These are phyloP conservation scores for Chaetomium globosum DNA, from an alignment of 2,329 filamentous ascomycete genomes.

Conservation along the genomic window DNA sequence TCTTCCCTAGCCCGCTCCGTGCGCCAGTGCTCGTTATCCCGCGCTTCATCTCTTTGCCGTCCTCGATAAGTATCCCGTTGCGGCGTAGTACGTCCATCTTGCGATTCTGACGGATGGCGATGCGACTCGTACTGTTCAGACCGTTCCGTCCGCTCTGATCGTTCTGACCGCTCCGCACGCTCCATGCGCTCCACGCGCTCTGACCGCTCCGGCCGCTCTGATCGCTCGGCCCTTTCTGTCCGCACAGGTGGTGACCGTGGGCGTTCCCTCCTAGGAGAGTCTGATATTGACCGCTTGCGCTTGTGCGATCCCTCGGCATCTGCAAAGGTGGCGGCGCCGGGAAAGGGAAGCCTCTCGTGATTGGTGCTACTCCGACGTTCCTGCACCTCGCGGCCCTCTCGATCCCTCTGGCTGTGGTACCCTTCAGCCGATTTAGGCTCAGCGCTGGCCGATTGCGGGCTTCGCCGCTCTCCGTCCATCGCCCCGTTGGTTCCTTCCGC, in stretches of 20 bases:
- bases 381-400: constrained; percentile 40
- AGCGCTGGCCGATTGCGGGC: constrained; percentile 32
- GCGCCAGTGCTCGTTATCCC: constrained; percentile 54
- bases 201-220: neutral
- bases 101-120: constrained; percentile 37
- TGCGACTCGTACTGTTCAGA: constrained; percentile 31
- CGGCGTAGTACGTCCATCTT: constrained; percentile 49
- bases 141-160: constrained; percentile 24
- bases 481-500: constrained; percentile 44
- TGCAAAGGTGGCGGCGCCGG: constrained; percentile 45
- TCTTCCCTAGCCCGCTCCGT: constrained; percentile 53
- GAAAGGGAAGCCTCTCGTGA: constrained; percentile 49
- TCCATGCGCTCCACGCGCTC: constrained; percentile 11
- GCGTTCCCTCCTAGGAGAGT: constrained; percentile 51
- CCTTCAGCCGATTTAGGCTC: constrained; percentile 39
- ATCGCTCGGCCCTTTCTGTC: constrained; percentile 17
- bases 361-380: constrained; percentile 45
- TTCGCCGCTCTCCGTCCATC: constrained; percentile 38
- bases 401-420: constrained; percentile 40
- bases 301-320: constrained; percentile 59
- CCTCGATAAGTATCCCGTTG: constrained; percentile 42
- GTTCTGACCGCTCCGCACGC: constrained; percentile 21
- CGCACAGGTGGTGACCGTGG: constrained; percentile 32
- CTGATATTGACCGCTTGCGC: constrained; percentile 70
- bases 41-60: constrained; percentile 31